Evolutionary conservation across 1,284 basidiomycete species (phyloP).

Genomic region (Rhizopogon hawkerae): DNA sequence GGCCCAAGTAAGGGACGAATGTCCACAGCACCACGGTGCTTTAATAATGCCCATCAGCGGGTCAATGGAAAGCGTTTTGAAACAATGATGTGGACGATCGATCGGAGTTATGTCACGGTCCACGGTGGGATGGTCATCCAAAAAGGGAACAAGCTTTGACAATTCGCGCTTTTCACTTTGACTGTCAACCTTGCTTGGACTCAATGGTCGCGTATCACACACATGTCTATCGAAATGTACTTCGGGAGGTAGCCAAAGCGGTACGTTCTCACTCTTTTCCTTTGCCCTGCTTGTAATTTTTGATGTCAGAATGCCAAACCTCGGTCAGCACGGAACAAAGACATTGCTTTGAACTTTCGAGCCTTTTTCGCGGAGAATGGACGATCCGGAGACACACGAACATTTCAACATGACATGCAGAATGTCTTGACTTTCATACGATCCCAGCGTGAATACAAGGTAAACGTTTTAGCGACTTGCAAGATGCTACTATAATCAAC

Average conservation of each 20-base stretch:
- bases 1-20: slow-evolving; percentile 3
- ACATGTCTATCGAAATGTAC: slow-evolving; percentile 35
- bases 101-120: too few species aligned
- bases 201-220: slow-evolving; percentile 17
- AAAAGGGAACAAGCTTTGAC: slow-evolving; percentile 13
- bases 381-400: slow-evolving; percentile 19
- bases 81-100: slow-evolving; percentile 22
- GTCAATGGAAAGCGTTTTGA: neutral
- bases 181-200: slow-evolving; percentile 15
- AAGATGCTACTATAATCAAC: slow-evolving; percentile 4
- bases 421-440: slow-evolving; percentile 67
- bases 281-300: slow-evolving; percentile 7
- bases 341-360: slow-evolving; percentile 47
- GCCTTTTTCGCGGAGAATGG: slow-evolving; percentile 42
- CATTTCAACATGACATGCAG: slow-evolving; percentile 42
- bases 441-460: slow-evolving; percentile 56
- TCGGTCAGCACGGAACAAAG: slow-evolving; percentile 36
- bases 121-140: slow-evolving; percentile 8
- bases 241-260: slow-evolving; percentile 36
- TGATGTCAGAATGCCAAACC: slow-evolving; percentile 34
- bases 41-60: neutral
- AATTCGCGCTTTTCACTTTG: neutral
- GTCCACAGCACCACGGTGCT: slow-evolving; percentile 11
- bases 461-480: slow-evolving; percentile 12
- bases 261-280: slow-evolving; percentile 22